phyloP scores from a whole-genome alignment of 495 filamentous ascomycete species.

The Neurospora terricola region DNA sequence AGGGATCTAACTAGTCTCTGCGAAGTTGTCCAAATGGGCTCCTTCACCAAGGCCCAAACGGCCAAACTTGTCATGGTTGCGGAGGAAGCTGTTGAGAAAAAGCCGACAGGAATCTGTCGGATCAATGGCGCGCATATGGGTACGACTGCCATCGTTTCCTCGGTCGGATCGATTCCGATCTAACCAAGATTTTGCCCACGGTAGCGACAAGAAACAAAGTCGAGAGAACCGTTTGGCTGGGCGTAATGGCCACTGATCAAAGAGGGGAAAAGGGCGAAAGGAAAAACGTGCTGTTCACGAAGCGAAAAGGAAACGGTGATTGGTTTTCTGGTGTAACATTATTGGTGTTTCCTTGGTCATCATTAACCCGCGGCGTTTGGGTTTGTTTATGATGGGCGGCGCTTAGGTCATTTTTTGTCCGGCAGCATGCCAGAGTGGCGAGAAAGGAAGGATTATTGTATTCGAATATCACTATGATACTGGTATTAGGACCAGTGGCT shows the following conservation, averaged over 20 bases:
- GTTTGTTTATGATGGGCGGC: neutral
- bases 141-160: neutral
- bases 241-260: neutral
- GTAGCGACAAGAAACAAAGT: neutral
- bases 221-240: neutral
- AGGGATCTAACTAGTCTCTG: slow-evolving; percentile 9
- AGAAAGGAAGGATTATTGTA: neutral
- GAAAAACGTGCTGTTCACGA: neutral
- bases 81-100: neutral
- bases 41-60: neutral
- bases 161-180: neutral
- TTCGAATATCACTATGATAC: neutral
- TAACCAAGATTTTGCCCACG: neutral
- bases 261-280: neutral
- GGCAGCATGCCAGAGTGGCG: neutral
- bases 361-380: neutral
- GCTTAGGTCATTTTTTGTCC: neutral
- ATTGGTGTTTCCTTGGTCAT: neutral
- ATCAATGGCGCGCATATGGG: neutral
- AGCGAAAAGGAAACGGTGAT: neutral
- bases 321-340: neutral
- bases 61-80: neutral
- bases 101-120: neutral
- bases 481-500: neutral
- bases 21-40: neutral